Base-by-base conservation (phyloP, 768 basidiomycete genomes). In the Chalciporus sphaerocephalus region DNA sequence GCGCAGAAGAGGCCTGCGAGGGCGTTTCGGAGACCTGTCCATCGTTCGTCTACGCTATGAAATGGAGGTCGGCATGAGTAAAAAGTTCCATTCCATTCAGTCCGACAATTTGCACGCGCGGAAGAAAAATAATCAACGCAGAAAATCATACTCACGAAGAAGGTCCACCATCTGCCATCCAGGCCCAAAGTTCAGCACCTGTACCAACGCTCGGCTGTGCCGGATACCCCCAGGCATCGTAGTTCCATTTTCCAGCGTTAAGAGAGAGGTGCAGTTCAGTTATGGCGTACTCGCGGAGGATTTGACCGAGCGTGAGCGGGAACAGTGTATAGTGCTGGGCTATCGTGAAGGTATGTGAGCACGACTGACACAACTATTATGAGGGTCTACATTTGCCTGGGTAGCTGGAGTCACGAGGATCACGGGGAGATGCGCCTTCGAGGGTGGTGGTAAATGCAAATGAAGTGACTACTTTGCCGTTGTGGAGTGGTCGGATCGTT, bases 1-100 rank as follows among this genome's bases (percentile, higher is more conserved):
- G 95, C 92, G 56, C 96, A 98, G 68, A 99, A 97, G 4, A 97
- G 71, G 16, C 96, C 96, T 0, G 92, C 86, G 2, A 97, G 75
- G 6, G 91, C 85, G 57, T 95, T 94, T 18, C 92, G 82, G 4
- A 96, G 76, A 7, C 84, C 85, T 48, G 76, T 74, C 93, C 94
- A 97, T 21, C 87, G 80, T 37, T 77, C 72, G 50, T 90, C 85
- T 23, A 86, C 68, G 17, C 88, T 92, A n/a, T 32, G 15, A 5
- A 9, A 15, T 9, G 55, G 27, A 22, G n/a, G n/a, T n/a, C n/a
- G n/a, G n/a, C n/a, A n/a, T n/a, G n/a, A n/a, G n/a, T n/a, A n/a
- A n/a, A n/a, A n/a, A n/a, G n/a, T n/a, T n/a, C n/a, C 9, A 15
- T 16, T 10, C n/a, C 2, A 12, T 32, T 30, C 20, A 51, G 35